Percentiles rank a stretch among this genome's conserved stretches.
Evolutionary conservation across 2,329 filamentous ascomycete genomes (phyloP).

Genomic region (Thielaviopsis populi): DNA sequence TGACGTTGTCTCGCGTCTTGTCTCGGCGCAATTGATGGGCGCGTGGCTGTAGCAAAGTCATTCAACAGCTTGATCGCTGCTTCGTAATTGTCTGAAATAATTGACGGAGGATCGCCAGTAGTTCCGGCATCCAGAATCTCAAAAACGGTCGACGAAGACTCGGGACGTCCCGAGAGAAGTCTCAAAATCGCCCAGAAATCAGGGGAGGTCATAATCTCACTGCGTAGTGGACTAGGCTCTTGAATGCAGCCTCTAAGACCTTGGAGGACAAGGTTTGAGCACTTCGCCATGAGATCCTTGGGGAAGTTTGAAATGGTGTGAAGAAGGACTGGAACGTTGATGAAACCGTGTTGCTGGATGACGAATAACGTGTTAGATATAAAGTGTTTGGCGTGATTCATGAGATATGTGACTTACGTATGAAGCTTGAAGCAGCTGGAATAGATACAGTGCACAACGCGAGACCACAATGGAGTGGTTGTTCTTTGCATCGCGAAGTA

Average conservation of each 20-base stretch:
- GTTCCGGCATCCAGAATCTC: conserved; percentile 70
- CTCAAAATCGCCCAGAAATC: conserved; percentile 93
- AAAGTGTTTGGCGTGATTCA: neutral
- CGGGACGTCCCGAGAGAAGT: conserved; percentile 51
- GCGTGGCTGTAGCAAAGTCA: conserved; percentile 61
- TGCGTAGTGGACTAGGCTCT: conserved; percentile 61
- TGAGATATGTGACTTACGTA: conserved; percentile 46
- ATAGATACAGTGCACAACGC: conserved; percentile 71
- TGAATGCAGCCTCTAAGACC: conserved; percentile 70
- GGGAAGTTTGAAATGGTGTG: conserved; percentile 84
- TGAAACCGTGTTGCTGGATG: conserved; percentile 66
- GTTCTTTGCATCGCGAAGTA: conserved; percentile 64
- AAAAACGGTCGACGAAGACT: conserved; percentile 66
- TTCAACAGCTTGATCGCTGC: conserved; percentile 71
- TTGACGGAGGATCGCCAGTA: conserved; percentile 57
- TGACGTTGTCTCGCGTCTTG: conserved; percentile 6
- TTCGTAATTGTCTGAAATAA: conserved; percentile 93
- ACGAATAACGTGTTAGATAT: conserved; percentile 20
- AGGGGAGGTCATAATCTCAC: conserved; percentile 87
- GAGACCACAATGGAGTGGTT: conserved; percentile 75
- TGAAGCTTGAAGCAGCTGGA: conserved; percentile 66
- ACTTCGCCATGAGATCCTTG: conserved; percentile 59
- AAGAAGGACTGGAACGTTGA: conserved; percentile 79
- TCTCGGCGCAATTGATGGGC: neutral
- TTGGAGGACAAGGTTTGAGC: conserved; percentile 59